phyloP scores from a whole-genome alignment of 164 flowering plant genomes.

The Protea cynaroides region DNA sequence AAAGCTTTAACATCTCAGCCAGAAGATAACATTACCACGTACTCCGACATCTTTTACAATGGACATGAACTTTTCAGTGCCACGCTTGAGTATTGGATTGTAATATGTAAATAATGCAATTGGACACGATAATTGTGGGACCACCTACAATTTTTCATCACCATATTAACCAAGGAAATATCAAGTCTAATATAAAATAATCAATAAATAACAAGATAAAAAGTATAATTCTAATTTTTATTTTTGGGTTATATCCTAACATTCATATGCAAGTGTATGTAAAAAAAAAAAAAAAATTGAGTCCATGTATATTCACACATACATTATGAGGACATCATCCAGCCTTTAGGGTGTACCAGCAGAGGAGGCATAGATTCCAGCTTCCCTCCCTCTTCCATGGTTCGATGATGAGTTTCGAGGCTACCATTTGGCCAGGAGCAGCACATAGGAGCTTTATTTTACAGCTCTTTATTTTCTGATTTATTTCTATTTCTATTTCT shows the following conservation, averaged over 20 bases:
- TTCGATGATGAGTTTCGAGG: too few species aligned
- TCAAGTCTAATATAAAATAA: background rate
- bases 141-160: conserved; percentile 42
- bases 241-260: too few species aligned
- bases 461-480: too few species aligned
- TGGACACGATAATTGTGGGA: conserved; percentile 81
- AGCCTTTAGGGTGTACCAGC: too few species aligned
- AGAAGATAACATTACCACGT: conserved; percentile 46
- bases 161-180: background rate
- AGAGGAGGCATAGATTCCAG: too few species aligned
- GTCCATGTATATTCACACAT: background rate
- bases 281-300: too few species aligned
- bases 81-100: conserved; percentile 87
- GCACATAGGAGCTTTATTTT: too few species aligned
- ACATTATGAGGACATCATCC: too few species aligned
- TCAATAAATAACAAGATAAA: background rate
- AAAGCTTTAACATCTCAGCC: background rate
- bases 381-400: too few species aligned
- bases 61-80: conserved; percentile 67
- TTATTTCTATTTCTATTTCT: too few species aligned
- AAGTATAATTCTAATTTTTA: background rate
- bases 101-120: conserved; percentile 80
- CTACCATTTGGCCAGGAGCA: too few species aligned
- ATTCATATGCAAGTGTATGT: background rate
- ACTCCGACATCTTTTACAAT: conserved; percentile 57